Evolutionary conservation across 2,329 filamentous ascomycete genomes (phyloP).

Genomic region (Alternaria arborescens): DNA sequence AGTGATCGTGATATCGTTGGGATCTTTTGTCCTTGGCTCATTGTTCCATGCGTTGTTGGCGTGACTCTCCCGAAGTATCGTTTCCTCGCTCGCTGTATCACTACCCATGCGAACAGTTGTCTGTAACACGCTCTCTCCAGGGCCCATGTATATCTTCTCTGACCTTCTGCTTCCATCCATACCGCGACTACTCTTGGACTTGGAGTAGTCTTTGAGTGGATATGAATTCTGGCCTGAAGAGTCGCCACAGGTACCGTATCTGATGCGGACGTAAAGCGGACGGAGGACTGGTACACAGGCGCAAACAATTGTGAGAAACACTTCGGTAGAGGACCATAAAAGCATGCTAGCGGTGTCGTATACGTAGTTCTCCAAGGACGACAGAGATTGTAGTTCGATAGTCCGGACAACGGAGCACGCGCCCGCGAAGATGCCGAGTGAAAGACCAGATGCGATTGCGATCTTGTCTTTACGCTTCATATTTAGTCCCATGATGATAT

Average conservation of each 20-base stretch:
- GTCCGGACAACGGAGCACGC: conserved; percentile 45
- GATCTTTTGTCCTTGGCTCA: conserved; percentile 12
- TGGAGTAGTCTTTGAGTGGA: conserved; percentile 31
- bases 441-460: conserved; percentile 42
- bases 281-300: conserved; percentile 61
- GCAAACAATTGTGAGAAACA: conserved; percentile 60
- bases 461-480: conserved; percentile 49
- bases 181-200: conserved; percentile 23
- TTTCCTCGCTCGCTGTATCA: conserved; percentile 40
- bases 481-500: conserved; percentile 43
- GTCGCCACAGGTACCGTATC: conserved; percentile 31
- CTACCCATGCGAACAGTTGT: conserved; percentile 32
- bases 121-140: conserved; percentile 25
- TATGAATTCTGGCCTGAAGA: conserved; percentile 28
- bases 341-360: conserved; percentile 44
- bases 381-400: conserved; percentile 39
- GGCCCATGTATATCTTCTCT: conserved; percentile 31
- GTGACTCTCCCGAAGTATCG: conserved; percentile 31
- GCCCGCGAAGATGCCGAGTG: conserved; percentile 44
- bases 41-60: conserved; percentile 7
- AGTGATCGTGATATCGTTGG: conserved; percentile 24
- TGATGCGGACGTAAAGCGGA: conserved; percentile 52
- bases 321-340: conserved; percentile 48
- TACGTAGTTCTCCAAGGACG: conserved; percentile 41
- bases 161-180: conserved; percentile 10